Conservation (phyloP, 768 basidiomycete species). For the Chalciporus piperatus region DNA sequence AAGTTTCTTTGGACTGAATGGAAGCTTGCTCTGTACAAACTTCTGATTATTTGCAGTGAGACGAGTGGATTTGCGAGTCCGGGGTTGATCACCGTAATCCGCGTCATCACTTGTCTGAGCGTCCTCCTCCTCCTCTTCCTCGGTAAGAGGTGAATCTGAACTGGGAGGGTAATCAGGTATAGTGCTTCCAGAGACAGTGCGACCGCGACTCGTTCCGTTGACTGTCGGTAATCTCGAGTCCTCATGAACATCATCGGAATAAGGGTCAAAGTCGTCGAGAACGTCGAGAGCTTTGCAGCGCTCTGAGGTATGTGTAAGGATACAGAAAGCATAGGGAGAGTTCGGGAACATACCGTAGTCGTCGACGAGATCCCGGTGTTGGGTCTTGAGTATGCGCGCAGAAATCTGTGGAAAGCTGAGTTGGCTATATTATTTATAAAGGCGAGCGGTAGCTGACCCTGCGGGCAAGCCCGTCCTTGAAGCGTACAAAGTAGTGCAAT, state of each 20-base stretch:
- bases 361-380: slow-evolving; percentile 46
- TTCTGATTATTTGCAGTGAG: slow-evolving; percentile 3
- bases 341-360: slow-evolving; percentile 48
- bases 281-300: slow-evolving; percentile 39
- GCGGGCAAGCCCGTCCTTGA: slow-evolving; percentile 52
- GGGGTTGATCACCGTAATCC: not conserved
- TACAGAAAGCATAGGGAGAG: not conserved
- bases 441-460: slow-evolving; percentile 41
- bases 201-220: slow-evolving; percentile 8
- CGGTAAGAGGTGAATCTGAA: slow-evolving; percentile 22
- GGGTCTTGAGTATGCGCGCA: slow-evolving; percentile 36
- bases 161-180: slow-evolving; percentile 1
- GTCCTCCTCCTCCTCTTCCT: slow-evolving; percentile 32
- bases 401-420: slow-evolving; percentile 38
- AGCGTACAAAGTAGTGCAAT: slow-evolving; percentile 62
- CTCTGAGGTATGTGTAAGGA: slow-evolving; percentile 37
- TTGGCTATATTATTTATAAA: not conserved
- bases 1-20: slow-evolving; percentile 68
- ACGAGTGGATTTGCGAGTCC: slow-evolving; percentile 19
- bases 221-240: slow-evolving; percentile 49
- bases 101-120: slow-evolving; percentile 17
- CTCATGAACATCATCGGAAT: slow-evolving; percentile 52
- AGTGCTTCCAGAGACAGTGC: slow-evolving; percentile 12
- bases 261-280: slow-evolving; percentile 59
- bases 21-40: slow-evolving; percentile 38